Evolutionary conservation across 2,329 filamentous ascomycete species (phyloP), one percentile per base, ranked within the genome.

Genomic region (Myriosclerotinia duriaeana): DNA sequence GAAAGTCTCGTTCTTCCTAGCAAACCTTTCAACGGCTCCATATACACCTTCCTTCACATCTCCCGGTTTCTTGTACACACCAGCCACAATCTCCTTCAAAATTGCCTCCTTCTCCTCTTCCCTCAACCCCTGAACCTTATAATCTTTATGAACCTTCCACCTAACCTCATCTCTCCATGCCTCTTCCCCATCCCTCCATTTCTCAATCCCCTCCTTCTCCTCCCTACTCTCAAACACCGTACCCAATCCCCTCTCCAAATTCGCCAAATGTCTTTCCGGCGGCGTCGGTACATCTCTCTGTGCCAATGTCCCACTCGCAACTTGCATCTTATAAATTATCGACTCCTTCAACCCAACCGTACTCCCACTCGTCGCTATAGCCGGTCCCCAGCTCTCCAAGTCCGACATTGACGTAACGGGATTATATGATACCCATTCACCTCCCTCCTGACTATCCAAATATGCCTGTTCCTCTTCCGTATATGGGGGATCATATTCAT

Each of bases 1-100:
- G 68, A 74, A 76, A 22, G 76, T 76, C 71, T 74, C 73, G 48
- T 77, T 77, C 66, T 70, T 70, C 38, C 67, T 71, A 17, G 71
- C 67, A 44, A 73, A 69, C 9, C 62, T 69, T n/a, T 69, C 70
- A 38, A 75, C 69, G 42, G 67, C 66, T 11, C 68, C 69, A 36
- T 74, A 20, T 36, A 74, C 46, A 69, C 42, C 52, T 38, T 63
- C 30, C 36, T 63, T 55, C 3, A 66, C 56, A 30, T 54, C n/a
- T 53, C 69, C 67, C 3, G 74, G 72, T 20, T 59, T 65, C 38
- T 66, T 54, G 61, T 77, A 75, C n/a, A 74, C 69, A 50, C 76
- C 76, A 52, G 69, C 74, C 62, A 75, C 71, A 71, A 74, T 74
- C 40, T 71, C 59, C 44, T 70, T 71, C 61, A 69, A 60, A 14